A percentile compares a stretch with the other conserved stretches of the same genome.
Evolutionary conservation across 345 rosid genomes (phyloP).

Genomic region (Populus deltoides): DNA sequence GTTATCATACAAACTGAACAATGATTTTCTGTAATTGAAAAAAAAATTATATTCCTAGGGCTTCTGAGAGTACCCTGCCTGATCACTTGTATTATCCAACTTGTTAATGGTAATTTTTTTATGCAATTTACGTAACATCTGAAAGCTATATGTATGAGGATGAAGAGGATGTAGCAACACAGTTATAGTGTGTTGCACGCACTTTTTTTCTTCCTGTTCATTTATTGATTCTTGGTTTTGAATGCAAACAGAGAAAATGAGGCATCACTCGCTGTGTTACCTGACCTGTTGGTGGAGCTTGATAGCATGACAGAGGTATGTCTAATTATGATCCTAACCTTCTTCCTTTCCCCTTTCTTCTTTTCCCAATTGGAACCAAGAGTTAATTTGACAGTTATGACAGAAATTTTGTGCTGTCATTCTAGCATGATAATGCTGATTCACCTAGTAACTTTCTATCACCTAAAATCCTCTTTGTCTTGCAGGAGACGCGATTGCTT

Average conservation of each 20-base stretch:
- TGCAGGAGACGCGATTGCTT: constrained; percentile 87
- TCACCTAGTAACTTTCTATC: neutral
- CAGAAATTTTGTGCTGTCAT: neutral
- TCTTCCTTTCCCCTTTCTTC: neutral
- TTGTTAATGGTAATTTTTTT: neutral
- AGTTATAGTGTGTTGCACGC: neutral
- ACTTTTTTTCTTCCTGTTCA: neutral
- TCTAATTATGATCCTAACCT: constrained; percentile 8
- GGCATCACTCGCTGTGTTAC: constrained; percentile 95
- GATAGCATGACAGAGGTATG: constrained; percentile 83
- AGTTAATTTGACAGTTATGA: neutral
- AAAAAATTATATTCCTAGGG: neutral
- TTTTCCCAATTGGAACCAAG: neutral
- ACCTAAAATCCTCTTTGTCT: constrained; percentile 10
- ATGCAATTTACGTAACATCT: neutral
- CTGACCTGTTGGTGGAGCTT: constrained; percentile 82
- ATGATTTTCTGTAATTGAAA: neutral
- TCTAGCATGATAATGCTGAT: neutral
- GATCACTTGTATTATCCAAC: neutral
- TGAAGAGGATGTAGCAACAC: neutral
- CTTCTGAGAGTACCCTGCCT: neutral
- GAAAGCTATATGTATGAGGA: neutral
- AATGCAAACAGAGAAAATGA: constrained; percentile 80
- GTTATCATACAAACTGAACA: too few relatives aligned
- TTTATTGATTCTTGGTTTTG: neutral